A percentile compares a stretch with the other conserved stretches of the same genome.
Evolutionary conservation across 306 rosid species (phyloP).

Genomic region (Potentilla sterilis): DNA sequence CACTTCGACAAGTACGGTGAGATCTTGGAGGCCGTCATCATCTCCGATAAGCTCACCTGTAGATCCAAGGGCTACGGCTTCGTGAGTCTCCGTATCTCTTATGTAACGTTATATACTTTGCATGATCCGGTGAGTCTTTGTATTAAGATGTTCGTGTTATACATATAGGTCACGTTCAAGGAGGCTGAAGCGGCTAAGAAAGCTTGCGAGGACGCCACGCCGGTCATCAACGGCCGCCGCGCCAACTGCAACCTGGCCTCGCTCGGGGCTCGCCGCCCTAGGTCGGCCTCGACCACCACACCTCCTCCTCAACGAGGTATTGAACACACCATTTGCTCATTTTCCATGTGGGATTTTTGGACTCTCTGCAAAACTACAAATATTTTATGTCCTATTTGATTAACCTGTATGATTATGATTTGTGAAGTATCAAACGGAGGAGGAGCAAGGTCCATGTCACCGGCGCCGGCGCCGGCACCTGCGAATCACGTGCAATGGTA

Average conservation of each 20-base stretch:
- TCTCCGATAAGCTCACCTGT: conserved; percentile 75
- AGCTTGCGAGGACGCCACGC: conserved; percentile 75
- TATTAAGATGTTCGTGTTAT: not conserved
- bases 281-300: conserved; percentile 39
- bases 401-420: not conserved
- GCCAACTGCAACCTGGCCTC: conserved; percentile 88
- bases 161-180: conserved; percentile 67
- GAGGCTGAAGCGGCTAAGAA: conserved; percentile 78
- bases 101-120: not conserved
- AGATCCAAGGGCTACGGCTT: conserved; percentile 97
- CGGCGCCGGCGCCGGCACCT: conserved; percentile 28
- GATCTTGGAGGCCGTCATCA: conserved; percentile 86
- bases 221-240: conserved; percentile 72
- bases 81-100: conserved; percentile 38
- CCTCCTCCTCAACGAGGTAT: conserved; percentile 54
- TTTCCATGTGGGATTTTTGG: not conserved
- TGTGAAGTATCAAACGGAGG: conserved; percentile 48
- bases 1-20: conserved; percentile 75
- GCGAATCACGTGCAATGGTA: conserved; percentile 68
- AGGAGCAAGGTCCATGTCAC: conserved; percentile 44
- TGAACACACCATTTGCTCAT: too few relatives aligned
- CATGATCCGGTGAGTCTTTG: not conserved
- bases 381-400: not conserved
- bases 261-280: conserved; percentile 69
- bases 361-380: not conserved